Evolutionary conservation across 192 early-diverging fungal species (phyloP).

Genomic region (Podila epicladia): DNA sequence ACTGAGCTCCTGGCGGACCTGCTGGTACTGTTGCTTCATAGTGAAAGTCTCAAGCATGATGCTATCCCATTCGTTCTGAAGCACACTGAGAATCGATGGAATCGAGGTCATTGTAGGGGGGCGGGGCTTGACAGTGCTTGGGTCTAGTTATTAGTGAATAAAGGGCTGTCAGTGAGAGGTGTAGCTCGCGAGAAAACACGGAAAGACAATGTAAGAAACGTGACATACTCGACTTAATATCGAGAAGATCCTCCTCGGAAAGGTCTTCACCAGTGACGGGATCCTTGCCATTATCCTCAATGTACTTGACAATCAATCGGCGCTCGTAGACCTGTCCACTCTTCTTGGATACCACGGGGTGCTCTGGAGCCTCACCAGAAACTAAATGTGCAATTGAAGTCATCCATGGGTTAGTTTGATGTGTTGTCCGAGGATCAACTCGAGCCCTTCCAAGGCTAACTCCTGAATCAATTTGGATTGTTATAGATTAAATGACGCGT

Average conservation of each 20-base stretch:
- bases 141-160: slow-evolving; percentile 44
- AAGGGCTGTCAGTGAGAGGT: not conserved
- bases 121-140: slow-evolving; percentile 81
- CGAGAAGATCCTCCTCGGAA: slow-evolving; percentile 75
- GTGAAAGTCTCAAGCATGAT: slow-evolving; percentile 94
- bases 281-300: slow-evolving; percentile 84
- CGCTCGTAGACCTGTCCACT: slow-evolving; percentile 90
- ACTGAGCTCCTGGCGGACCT: slow-evolving; percentile 90
- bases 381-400: slow-evolving; percentile 62
- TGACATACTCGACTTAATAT: slow-evolving; percentile 68
- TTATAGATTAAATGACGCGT: no score
- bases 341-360: slow-evolving; percentile 90
- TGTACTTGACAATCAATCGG: slow-evolving; percentile 87
- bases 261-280: slow-evolving; percentile 83
- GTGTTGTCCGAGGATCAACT: no score
- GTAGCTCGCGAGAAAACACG: not conserved
- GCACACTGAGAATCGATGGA: slow-evolving; percentile 83
- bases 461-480: no score
- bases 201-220: not conserved
- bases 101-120: slow-evolving; percentile 93
- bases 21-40: slow-evolving; percentile 92
- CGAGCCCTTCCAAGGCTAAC: no score
- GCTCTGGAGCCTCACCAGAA: slow-evolving; percentile 87
- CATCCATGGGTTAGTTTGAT: no score
- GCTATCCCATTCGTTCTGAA: slow-evolving; percentile 99